These are phyloP conservation scores for Sugiyamaella qingdaonensis DNA, from an alignment of 805 yeast genomes.

Conservation along the genomic window DNA sequence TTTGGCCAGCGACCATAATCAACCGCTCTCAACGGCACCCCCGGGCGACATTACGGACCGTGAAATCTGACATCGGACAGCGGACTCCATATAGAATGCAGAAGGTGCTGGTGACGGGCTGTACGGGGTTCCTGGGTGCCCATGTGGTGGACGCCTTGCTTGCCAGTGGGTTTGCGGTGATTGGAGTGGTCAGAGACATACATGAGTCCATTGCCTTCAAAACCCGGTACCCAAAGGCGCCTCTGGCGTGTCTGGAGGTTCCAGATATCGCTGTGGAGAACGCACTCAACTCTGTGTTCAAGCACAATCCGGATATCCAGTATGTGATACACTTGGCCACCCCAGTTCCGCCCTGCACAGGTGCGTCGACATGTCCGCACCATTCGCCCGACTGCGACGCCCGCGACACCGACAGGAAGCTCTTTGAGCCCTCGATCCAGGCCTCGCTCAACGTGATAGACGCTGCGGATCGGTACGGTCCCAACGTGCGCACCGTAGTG, in stretches of 20 bases:
- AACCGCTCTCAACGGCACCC: no score
- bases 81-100: not conserved
- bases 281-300: conserved; percentile 40
- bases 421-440: conserved; percentile 51
- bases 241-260: conserved; percentile 44
- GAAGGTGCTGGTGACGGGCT: conserved; percentile 45
- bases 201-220: conserved; percentile 36
- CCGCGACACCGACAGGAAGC: conserved; percentile 44
- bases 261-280: conserved; percentile 38
- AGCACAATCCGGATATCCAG: conserved; percentile 44
- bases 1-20: no score
- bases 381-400: conserved; percentile 1
- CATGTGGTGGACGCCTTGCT: conserved; percentile 40
- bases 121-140: conserved; percentile 48
- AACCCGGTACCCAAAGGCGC: conserved; percentile 31
- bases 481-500: conserved; percentile 45
- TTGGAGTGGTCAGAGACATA: conserved; percentile 44
- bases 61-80: no score
- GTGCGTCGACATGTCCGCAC: not conserved
- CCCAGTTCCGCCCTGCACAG: conserved; percentile 42
- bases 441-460: conserved; percentile 52
- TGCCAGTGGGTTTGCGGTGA: conserved; percentile 38
- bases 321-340: conserved; percentile 61
- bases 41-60: no score
- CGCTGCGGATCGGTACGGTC: conserved; percentile 42